These are phyloP conservation scores for Papiliotrema laurentii DNA, from an alignment of 1,284 basidiomycete species.

Conservation along the genomic window DNA sequence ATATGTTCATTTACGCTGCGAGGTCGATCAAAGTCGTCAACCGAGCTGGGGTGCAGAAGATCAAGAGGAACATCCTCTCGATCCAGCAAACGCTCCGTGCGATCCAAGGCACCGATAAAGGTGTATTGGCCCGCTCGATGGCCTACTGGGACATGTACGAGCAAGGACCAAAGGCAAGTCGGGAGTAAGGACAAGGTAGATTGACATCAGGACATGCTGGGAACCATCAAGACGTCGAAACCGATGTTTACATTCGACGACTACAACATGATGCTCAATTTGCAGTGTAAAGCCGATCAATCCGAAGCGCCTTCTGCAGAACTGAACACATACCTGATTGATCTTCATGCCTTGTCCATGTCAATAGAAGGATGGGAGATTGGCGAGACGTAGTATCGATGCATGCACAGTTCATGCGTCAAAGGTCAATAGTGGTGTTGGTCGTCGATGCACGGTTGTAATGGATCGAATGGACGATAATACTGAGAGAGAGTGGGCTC, in stretches of 20 bases:
- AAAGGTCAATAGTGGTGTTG: not conserved
- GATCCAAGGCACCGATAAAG: constrained; percentile 55
- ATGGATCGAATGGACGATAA: too few relatives aligned
- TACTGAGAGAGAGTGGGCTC: too few relatives aligned
- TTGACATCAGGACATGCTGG: constrained; percentile 62
- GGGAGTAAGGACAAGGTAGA: not conserved
- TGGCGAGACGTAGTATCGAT: constrained; percentile 5
- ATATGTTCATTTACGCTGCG: constrained; percentile 71
- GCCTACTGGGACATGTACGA: constrained; percentile 77
- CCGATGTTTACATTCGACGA: constrained; percentile 78
- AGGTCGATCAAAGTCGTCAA: constrained; percentile 69
- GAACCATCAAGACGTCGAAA: constrained; percentile 56
- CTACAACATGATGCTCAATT: constrained; percentile 79
- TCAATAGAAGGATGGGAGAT: constrained; percentile 33
- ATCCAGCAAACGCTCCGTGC: constrained; percentile 90
- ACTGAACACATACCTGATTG: constrained; percentile 47
- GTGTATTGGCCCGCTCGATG: constrained; percentile 70
- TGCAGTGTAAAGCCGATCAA: constrained; percentile 75
- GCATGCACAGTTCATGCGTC: not conserved
- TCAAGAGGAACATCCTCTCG: constrained; percentile 83
- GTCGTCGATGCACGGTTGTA: too few relatives aligned
- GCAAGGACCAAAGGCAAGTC: constrained; percentile 64
- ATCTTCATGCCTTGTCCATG: constrained; percentile 46
- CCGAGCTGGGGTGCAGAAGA: constrained; percentile 75
- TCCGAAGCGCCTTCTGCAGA: constrained; percentile 27